A percentile compares a stretch with the other conserved stretches of the same genome.
These are phyloP conservation scores for Gossypium lobatum DNA, from an alignment of 441 rosid genomes.

Conservation along the genomic window DNA sequence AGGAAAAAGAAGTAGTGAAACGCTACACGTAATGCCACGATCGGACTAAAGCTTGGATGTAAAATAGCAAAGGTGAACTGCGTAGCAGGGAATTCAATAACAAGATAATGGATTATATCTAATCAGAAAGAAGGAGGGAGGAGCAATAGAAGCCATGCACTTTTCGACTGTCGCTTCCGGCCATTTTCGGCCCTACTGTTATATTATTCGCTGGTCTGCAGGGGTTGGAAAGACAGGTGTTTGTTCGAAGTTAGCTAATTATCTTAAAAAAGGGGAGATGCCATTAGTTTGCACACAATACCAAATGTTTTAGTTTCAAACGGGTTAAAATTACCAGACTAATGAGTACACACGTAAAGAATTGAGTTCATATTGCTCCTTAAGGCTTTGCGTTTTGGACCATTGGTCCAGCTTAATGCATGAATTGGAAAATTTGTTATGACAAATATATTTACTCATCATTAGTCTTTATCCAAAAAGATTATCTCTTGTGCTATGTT, in stretches of 20 bases:
- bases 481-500: conserved; percentile 22
- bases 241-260: conserved; percentile 83
- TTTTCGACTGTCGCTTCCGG: conserved; percentile 43
- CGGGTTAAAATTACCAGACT: not conserved
- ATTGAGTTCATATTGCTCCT: not conserved
- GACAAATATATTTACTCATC: not conserved
- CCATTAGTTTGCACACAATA: not conserved
- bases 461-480: not conserved
- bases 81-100: not conserved
- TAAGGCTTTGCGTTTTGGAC: not conserved
- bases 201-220: conserved; percentile 89
- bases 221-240: conserved; percentile 98
- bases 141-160: conserved; percentile 47
- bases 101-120: conserved; percentile 2
- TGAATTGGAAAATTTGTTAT: not conserved
- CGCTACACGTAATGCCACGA: not conserved
- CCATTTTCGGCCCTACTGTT: conserved; percentile 60
- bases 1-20: not conserved
- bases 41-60: not conserved
- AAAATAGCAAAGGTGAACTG: not conserved
- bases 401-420: too few species aligned
- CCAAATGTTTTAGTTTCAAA: not conserved
- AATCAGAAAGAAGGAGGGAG: not conserved
- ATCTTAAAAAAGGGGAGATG: conserved; percentile 53
- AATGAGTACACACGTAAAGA: not conserved